Base-by-base conservation (phyloP, 2,329 filamentous ascomycete genomes). In the Colletotrichum navitas region DNA sequence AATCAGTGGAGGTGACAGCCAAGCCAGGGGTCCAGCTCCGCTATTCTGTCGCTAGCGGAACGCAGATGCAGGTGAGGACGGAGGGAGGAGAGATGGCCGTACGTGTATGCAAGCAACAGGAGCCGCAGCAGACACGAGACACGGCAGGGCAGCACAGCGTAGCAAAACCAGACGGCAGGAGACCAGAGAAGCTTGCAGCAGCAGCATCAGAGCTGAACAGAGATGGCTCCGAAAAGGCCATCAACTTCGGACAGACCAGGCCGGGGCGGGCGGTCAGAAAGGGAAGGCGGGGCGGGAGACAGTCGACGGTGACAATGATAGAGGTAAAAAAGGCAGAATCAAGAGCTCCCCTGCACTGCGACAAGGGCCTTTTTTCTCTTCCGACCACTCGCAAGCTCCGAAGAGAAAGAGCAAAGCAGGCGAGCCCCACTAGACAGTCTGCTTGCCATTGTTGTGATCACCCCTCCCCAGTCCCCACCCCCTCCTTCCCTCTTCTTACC, bases 381-480 rank as follows among this genome's bases (percentile, higher is more conserved):
- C 36, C 58, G n/a, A 63, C 68, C 68, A 71, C 64, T 68, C 68
- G 36, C 59, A 68, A 68, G 68, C 64, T 71, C 68, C 64, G 51
- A 71, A 71, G 58, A 71, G 63, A 52, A 63, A 71, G 43, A 45
- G 58, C 34, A 60, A n/a, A 52, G 24, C 29, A 71, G 52, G 58
- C 24, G 49, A 5, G 16, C 16, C 21, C 68, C 64, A 71, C 63
- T 52, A 36, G 29, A 29, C 29, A 29, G 29, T 14, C 32, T 62
- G 32, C 47, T 34, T 24, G 39, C 21, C 5, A 24, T 56, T 56
- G 21, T 5, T 36, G 14, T 59, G 26, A 11, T 26, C 36, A 36
- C 64, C 43, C 68, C 64, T 56, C 45, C 45, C n/a, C 3, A 2
- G 10, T 24, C n/a, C 10, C 45, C 63, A 47, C 55, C 63, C 63